Base-by-base conservation (phyloP, 1,284 basidiomycete species). In the Cutaneotrichosporon sp. region DNA sequence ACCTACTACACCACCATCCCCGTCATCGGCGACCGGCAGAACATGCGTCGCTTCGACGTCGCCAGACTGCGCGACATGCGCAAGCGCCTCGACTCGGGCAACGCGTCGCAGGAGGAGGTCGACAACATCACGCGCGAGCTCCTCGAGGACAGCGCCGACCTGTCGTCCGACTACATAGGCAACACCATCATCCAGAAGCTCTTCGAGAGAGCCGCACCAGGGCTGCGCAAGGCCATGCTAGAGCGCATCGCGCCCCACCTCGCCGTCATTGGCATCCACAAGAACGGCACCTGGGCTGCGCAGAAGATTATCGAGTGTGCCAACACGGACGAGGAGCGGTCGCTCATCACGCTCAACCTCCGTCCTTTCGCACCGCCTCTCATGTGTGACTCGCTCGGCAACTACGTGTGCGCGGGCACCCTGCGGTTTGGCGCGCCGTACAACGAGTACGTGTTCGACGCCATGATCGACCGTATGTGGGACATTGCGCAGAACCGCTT, bases 211-310 rank as follows among this genome's bases (percentile, higher is more conserved):
- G 92, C 92, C 72, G 91, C 91, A 22, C 81, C 88, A 42, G 79
- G 73, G 3, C 87, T 92, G 53, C 86, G 95, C 69, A 85, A 91
- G 67, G 87, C 87, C 18, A 94, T 99, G 91, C 83, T 99, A 50
- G 93, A 98, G 73, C 88, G 93, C 51, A 89, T 99, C 62, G 87
- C 89, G 3, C 97, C 97, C 56, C 91, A 97, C 77, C 83, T 99
- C 25, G 97, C 95, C 27, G 92, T 92, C 85, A 97, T 98, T 68
- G 97, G 97, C 54, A 94, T 95, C 56, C 97, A 99, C 83, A 99
- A 99, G 83, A 99, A 99, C 72, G 97, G 97, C 43, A 99, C 97
- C 0, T 99, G 97, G 97, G 95, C 97, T 1, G 95, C 95, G 3
- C 97, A 99, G 80, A 97, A 97, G 84, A 95, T 98, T 74, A 98